Evolutionary conservation across 2,329 filamentous ascomycete species (phyloP), one percentile per base, ranked within the genome.

Genomic region (Myriosclerotinia curreyana): DNA sequence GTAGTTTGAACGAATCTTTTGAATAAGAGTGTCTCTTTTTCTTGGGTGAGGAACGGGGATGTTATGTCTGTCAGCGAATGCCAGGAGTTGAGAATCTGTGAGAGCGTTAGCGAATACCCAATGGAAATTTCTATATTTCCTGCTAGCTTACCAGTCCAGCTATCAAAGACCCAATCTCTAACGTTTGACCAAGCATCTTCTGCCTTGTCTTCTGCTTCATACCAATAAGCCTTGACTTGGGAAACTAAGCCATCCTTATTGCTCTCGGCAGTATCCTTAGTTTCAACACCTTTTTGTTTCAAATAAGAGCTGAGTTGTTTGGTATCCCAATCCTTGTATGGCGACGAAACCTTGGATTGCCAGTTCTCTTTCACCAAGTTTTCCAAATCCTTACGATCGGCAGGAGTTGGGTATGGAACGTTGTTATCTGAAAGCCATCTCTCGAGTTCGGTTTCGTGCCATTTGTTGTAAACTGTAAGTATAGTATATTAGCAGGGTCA

Each of bases 401-500:
- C 87, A 14, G 93, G 86, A 14, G 86, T 88, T n/a, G 95, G 92
- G 76, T 97, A 92, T 12, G 94, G 92, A 65, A 99, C 83, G 76
- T 93, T 86, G 79, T 98, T 85, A 75, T 99, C 95, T 38, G 90
- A 90, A 58, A 99, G 86, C 95, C 95, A 99, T 73, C 93, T 86
- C 80, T 99, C 94, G 38, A 99, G 86, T 82, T 99, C 95, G 28
- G 91, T 96, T 81, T 98, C 89, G 73, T 98, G 94, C 95, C 95
- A 99, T 77, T 95, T 97, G 80, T 98, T 97, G 83, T 98, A 98
- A 20, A 89, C 94, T 96, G 74, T 56, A 70, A 65, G 66, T 67
- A 68, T 66, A 74, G 68, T 66, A 64, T 62, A 67, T 77, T 66
- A 76, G 70, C 34, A 66, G 36, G 31, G 40, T 5, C 3, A 22